Percentiles rank a stretch among this genome's conserved stretches.
phyloP scores from a whole-genome alignment of 257 asterid genomes.

The Rubia yunnanensis region DNA sequence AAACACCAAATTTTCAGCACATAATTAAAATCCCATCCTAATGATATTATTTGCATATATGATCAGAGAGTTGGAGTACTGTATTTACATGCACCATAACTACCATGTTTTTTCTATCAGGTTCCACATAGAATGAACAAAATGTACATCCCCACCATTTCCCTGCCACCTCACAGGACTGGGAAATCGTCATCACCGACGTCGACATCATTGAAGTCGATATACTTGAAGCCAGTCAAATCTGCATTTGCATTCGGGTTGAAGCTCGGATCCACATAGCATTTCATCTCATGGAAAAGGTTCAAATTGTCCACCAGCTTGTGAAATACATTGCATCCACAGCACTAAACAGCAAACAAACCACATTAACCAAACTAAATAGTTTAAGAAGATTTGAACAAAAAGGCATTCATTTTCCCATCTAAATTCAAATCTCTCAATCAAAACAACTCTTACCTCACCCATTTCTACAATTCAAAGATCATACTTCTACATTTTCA shows the following conservation, averaged over 20 bases:
- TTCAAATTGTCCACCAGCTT: conserved; percentile 93
- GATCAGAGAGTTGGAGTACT: neutral
- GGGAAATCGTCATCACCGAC: conserved; percentile 36
- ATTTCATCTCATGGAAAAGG: conserved; percentile 84
- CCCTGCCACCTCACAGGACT: conserved; percentile 32
- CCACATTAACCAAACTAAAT: neutral
- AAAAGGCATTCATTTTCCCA: neutral
- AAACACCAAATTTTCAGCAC: neutral
- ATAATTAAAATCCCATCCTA: neutral
- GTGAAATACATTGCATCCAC: conserved; percentile 92
- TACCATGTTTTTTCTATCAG: neutral
- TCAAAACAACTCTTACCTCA: neutral
- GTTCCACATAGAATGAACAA: conserved; percentile 1
- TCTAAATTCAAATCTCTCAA: neutral
- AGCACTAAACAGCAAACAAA: conserved; percentile 41
- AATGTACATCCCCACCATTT: conserved; percentile 32
- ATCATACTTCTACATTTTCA: neutral
- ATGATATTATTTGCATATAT: neutral
- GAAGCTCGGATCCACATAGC: conserved; percentile 79
- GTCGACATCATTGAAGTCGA: conserved; percentile 51
- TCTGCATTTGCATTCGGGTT: conserved; percentile 47
- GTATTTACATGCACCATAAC: conserved; percentile 12
- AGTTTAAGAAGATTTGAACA: no score
- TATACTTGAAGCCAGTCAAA: conserved; percentile 35
- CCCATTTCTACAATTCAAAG: neutral